These are phyloP conservation scores for Ustilago sp. DNA, from an alignment of 1,284 basidiomycete genomes.

Conservation along the genomic window DNA sequence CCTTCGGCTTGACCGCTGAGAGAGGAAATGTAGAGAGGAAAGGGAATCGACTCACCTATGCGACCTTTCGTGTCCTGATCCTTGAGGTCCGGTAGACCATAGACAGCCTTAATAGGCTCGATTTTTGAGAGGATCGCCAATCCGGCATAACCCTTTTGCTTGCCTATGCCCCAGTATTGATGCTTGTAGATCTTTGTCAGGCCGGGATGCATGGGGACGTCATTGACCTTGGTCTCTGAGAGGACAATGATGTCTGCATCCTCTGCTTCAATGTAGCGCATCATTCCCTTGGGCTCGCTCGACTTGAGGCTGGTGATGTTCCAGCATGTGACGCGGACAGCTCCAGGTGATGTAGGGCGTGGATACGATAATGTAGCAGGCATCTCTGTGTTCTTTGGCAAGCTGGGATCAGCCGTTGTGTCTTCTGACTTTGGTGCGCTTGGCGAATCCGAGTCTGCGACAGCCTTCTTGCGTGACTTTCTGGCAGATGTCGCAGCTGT, in stretches of 20 bases:
- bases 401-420: constrained; percentile 35
- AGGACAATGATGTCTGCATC: constrained; percentile 65
- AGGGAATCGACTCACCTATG: constrained; percentile 33
- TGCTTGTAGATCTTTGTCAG: constrained; percentile 59
- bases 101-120: constrained; percentile 75
- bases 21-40: not conserved
- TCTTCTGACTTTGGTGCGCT: constrained; percentile 36
- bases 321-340: constrained; percentile 58
- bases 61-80: constrained; percentile 58
- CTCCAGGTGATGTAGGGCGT: constrained; percentile 30
- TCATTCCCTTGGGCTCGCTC: constrained; percentile 61
- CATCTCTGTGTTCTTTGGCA: constrained; percentile 49
- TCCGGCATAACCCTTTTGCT: constrained; percentile 74
- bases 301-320: constrained; percentile 66
- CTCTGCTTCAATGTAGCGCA: constrained; percentile 65
- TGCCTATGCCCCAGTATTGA: constrained; percentile 67
- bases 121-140: constrained; percentile 83
- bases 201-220: constrained; percentile 55
- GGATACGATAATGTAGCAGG: constrained; percentile 25
- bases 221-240: constrained; percentile 66
- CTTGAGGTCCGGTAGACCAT: constrained; percentile 74
- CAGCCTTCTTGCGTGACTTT: constrained; percentile 41
- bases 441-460: constrained; percentile 35
- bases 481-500: constrained; percentile 17
- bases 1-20: not conserved